Conservation (phyloP, 176 grass and related monocot genomes). For the Carex parvula region DNA sequence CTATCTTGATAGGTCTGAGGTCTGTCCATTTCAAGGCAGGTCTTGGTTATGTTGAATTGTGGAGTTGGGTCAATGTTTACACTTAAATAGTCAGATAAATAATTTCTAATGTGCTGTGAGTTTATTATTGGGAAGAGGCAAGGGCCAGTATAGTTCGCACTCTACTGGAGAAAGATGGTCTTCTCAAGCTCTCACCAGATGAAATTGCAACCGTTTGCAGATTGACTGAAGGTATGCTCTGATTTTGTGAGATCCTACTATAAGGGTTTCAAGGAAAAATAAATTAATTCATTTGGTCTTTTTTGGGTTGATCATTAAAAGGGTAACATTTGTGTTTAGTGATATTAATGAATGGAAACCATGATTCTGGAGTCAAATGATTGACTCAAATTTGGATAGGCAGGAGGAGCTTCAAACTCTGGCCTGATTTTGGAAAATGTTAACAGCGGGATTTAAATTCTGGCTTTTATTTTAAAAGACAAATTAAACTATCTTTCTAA, state of each 20-base stretch:
- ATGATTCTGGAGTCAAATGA: neutral
- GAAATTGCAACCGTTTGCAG: slow-evolving; percentile 68
- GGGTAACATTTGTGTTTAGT: neutral
- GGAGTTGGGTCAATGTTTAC: neutral
- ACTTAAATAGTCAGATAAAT: neutral
- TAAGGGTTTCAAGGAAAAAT: neutral
- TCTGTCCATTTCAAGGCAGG: neutral
- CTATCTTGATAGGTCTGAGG: neutral
- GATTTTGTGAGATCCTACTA: neutral
- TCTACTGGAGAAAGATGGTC: slow-evolving; percentile 87
- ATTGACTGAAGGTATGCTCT: slow-evolving; percentile 71
- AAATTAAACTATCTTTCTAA: neutral
- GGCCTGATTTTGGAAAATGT: neutral
- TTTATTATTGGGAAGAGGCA: slow-evolving; percentile 56
- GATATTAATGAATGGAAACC: neutral
- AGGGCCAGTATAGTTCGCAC: slow-evolving; percentile 73
- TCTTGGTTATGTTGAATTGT: neutral
- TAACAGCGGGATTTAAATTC: neutral
- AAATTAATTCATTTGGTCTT: neutral
- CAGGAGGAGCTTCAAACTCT: neutral
- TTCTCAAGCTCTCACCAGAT: slow-evolving; percentile 79
- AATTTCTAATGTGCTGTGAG: slow-evolving; percentile 12
- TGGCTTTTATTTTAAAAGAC: neutral
- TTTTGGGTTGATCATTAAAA: slow-evolving; percentile 1
- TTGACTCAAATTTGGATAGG: neutral